Evolutionary conservation across 768 basidiomycete species (phyloP).

Genomic region (Serendipita sp.): DNA sequence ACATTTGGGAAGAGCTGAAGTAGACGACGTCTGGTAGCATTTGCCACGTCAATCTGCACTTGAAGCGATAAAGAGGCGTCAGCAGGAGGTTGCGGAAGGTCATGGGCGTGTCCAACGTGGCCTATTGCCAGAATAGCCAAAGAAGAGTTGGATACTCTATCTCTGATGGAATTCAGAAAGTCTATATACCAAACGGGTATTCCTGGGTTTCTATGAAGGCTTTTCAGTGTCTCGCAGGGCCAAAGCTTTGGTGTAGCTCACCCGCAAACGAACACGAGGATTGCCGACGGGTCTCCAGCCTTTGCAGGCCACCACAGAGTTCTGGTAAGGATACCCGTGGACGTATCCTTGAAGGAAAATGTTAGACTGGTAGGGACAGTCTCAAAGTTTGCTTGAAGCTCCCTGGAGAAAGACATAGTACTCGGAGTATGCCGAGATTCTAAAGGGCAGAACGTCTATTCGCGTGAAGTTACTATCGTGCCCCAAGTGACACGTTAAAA

Average conservation of each 20-base stretch:
- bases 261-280: constrained; percentile 2
- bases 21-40: not conserved
- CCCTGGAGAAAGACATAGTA: too few relatives aligned
- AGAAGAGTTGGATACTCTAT: not conserved
- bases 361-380: too few relatives aligned
- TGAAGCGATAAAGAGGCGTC: not conserved
- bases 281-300: not conserved
- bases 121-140: not conserved
- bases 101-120: constrained; percentile 3
- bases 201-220: not conserved
- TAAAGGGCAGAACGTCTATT: too few relatives aligned
- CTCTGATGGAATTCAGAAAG: not conserved
- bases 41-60: not conserved
- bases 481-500: too few relatives aligned
- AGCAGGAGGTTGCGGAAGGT: not conserved
- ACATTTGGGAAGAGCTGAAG: not conserved
- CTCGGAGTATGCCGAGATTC: too few relatives aligned
- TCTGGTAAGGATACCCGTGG: not conserved
- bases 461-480: too few relatives aligned
- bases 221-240: not conserved
- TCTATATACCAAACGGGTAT: not conserved
- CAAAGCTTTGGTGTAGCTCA: not conserved
- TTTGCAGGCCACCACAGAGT: not conserved
- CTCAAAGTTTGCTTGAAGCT: too few relatives aligned
- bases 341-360: not conserved